These are phyloP conservation scores for Tuber borchii DNA, from an alignment of 495 filamentous ascomycete genomes.

Conservation along the genomic window DNA sequence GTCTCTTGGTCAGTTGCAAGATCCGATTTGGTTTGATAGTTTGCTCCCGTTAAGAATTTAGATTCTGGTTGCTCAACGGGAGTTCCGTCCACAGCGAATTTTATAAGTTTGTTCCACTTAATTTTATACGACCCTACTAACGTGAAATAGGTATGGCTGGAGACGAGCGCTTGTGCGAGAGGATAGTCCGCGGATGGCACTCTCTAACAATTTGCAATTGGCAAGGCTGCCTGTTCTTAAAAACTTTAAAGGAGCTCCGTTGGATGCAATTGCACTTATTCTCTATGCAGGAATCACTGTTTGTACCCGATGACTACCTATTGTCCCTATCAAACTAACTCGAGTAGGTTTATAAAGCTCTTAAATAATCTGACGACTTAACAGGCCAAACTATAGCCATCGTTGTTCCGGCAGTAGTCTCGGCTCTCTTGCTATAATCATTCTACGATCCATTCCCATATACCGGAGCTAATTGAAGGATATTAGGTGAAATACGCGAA, in stretches of 20 bases:
- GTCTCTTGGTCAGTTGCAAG: no score
- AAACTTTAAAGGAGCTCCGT: conserved; percentile 64
- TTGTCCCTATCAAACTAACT: no score
- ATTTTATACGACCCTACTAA: background rate
- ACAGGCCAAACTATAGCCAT: conserved; percentile 77
- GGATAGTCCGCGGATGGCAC: conserved; percentile 88
- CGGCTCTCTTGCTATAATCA: conserved; percentile 61
- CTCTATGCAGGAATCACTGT: conserved; percentile 79
- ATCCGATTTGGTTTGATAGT: no score
- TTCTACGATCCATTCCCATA: background rate
- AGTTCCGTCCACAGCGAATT: no score
- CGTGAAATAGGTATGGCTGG: conserved; percentile 28
- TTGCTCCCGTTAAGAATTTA: no score
- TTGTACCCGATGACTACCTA: background rate
- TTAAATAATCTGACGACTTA: conserved; percentile 67
- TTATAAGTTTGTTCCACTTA: conserved; percentile 55
- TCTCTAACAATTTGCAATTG: conserved; percentile 88
- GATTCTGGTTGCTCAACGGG: no score
- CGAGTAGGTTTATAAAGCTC: no score
- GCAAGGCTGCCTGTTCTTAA: conserved; percentile 72
- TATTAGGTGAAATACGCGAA: conserved; percentile 65
- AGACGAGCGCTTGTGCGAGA: conserved; percentile 69
- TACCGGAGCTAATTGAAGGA: conserved; percentile 1
- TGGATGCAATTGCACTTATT: conserved; percentile 73
- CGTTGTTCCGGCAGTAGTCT: conserved; percentile 81